Percentiles rank a stretch among this genome's conserved stretches.
phyloP scores from a whole-genome alignment of 306 rosid species.

The Luffa aegyptiaca region DNA sequence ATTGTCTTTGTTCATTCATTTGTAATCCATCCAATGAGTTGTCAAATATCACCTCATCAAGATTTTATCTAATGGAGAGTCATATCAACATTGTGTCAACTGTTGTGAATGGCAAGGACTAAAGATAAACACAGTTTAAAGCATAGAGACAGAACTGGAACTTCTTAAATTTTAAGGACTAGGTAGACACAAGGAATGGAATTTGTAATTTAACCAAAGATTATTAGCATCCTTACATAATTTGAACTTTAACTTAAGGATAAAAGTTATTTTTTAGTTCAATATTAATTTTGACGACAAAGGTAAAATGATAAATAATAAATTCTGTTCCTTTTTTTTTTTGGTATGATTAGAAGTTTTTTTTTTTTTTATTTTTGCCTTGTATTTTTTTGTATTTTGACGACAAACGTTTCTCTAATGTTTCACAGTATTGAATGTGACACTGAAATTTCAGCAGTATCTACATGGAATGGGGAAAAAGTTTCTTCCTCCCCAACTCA shows the following conservation, averaged over 20 bases:
- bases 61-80: neutral
- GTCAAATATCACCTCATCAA: neutral
- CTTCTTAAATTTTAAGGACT: no score
- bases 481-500: neutral
- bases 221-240: neutral
- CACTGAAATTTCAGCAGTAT: neutral
- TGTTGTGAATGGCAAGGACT: neutral
- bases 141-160: neutral
- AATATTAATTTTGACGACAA: neutral
- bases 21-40: neutral
- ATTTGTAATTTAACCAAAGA: neutral
- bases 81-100: neutral
- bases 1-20: neutral
- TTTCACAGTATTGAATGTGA: neutral
- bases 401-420: neutral
- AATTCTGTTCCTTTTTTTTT: neutral
- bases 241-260: neutral
- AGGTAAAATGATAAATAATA: neutral
- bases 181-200: neutral
- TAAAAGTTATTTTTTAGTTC: neutral
- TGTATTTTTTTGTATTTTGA: neutral
- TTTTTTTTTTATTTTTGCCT: no score
- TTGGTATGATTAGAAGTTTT: neutral
- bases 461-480: neutral
- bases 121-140: neutral